These are phyloP conservation scores for Syzygium aromaticum DNA, from an alignment of 345 rosid genomes.

Conservation along the genomic window DNA sequence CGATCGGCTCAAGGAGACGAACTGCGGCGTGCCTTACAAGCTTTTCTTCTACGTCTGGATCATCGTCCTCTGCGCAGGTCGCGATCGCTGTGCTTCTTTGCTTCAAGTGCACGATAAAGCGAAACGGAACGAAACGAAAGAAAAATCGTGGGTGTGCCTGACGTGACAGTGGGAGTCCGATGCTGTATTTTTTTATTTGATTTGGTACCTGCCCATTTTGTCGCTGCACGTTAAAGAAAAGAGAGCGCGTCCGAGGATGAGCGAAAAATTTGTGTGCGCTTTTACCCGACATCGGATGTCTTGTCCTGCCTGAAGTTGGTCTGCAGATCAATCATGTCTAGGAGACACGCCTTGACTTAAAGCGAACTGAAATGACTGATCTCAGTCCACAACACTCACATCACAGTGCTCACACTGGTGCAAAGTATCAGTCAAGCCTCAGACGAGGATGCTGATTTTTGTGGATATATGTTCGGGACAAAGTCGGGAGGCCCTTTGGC, in stretches of 20 bases:
- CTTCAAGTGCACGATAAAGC: background rate
- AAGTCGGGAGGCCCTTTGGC: background rate
- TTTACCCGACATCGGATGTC: background rate
- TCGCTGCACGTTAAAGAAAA: background rate
- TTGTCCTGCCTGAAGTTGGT: background rate
- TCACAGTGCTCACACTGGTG: background rate
- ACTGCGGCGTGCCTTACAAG: conserved; percentile 26
- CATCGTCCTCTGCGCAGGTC: conserved; percentile 51
- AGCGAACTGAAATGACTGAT: background rate
- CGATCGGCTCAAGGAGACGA: conserved; percentile 26
- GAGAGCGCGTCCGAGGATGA: background rate
- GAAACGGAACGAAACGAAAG: background rate
- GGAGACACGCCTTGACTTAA: background rate
- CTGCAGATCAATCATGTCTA: background rate
- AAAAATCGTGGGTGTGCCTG: background rate
- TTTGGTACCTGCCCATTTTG: background rate
- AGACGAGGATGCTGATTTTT: background rate
- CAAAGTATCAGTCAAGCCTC: background rate
- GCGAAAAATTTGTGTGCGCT: background rate
- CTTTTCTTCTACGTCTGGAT: conserved; percentile 41
- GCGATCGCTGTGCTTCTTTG: background rate
- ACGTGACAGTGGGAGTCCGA: background rate
- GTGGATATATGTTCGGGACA: background rate
- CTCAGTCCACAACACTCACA: background rate
- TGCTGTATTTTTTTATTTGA: background rate